Evolutionary conservation across 345 rosid genomes (phyloP), one percentile per base, ranked within the genome.

Genomic region (Citrus reticulata): DNA sequence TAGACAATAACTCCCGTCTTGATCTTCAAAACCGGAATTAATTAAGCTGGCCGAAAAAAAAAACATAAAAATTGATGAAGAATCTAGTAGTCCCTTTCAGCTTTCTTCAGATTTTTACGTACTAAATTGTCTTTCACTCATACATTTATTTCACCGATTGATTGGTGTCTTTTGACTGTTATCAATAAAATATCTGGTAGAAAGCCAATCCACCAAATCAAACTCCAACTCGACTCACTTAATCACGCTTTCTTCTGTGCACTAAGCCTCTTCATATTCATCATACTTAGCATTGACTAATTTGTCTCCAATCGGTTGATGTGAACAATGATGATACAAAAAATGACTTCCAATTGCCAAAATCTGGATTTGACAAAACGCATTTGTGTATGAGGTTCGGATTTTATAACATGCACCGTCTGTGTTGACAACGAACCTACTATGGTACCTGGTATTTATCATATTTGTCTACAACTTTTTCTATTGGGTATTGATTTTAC

Each of bases 41-140:
- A 19, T 24, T 42, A 30, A 13, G 35, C 29, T 27, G 19, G 39
- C 68, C 22, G 7, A 1, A 14, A 37, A n/a, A 40, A 39, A 40
- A 5, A 5, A 24, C 6, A n/a, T 13, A 42, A 40, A 40, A 40
- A 40, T 68, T 13, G 6, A 5, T 40, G 1, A 6, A 72, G 42
- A 57, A 72, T 72, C 64, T 5, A 72, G 42, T 32, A 72, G 42
- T 32, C 61, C 37, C 75, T 51, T 51, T 71, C 75, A 71, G 5
- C 65, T 7, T 25, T 9, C 16, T 24, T 27, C 65, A 24, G 13
- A 24, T 13, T 13, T 64, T 64, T 64, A 64, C 39, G 68, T 64
- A 34, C 37, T 14, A 64, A 6, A 64, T 29, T 63, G 39, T 63
- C 68, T 63, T 16, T 16, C 57, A 30, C 37, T 63, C 14, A 35